Evolutionary conservation across 2,329 filamentous ascomycete species (phyloP).

Genomic region (Penicillium corylophilum): DNA sequence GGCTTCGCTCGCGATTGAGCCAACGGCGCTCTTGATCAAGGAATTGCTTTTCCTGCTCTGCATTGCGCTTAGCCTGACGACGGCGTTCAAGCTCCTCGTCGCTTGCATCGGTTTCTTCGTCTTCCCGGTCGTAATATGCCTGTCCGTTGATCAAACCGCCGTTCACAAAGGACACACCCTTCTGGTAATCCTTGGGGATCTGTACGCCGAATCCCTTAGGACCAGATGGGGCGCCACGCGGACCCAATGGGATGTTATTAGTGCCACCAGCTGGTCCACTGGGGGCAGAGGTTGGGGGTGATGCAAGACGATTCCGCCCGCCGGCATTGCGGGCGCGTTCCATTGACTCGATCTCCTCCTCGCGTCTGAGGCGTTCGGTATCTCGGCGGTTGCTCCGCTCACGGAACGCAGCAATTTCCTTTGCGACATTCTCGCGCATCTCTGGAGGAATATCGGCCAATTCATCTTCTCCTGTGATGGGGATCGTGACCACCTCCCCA

Average conservation of each 20-base stretch:
- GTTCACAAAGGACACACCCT: conserved; percentile 79
- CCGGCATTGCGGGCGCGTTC: conserved; percentile 73
- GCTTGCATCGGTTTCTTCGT: conserved; percentile 82
- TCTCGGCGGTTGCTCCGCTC: conserved; percentile 88
- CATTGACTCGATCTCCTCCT: conserved; percentile 88
- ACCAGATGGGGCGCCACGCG: conserved; percentile 71
- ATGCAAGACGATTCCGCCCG: conserved; percentile 66
- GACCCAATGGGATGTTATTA: conserved; percentile 76
- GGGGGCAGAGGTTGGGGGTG: conserved; percentile 64
- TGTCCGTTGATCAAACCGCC: conserved; percentile 67
- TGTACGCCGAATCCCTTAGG: conserved; percentile 63
- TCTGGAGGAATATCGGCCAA: conserved; percentile 92
- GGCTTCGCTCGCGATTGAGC: conserved; percentile 82
- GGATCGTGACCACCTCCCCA: conserved; percentile 84
- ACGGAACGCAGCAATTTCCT: conserved; percentile 90
- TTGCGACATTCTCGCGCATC: conserved; percentile 91
- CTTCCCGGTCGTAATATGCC: conserved; percentile 63
- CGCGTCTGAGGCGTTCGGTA: conserved; percentile 77
- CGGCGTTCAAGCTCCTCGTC: conserved; percentile 81
- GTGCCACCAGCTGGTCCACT: conserved; percentile 62
- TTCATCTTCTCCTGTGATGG: conserved; percentile 84
- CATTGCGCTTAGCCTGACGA: conserved; percentile 66
- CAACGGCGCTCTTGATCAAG: conserved; percentile 84
- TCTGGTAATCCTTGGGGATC: conserved; percentile 70
- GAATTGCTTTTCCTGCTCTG: conserved; percentile 77